These are phyloP conservation scores for Aureobasidium sp. DNA, from an alignment of 2,329 filamentous ascomycete genomes.

Conservation along the genomic window DNA sequence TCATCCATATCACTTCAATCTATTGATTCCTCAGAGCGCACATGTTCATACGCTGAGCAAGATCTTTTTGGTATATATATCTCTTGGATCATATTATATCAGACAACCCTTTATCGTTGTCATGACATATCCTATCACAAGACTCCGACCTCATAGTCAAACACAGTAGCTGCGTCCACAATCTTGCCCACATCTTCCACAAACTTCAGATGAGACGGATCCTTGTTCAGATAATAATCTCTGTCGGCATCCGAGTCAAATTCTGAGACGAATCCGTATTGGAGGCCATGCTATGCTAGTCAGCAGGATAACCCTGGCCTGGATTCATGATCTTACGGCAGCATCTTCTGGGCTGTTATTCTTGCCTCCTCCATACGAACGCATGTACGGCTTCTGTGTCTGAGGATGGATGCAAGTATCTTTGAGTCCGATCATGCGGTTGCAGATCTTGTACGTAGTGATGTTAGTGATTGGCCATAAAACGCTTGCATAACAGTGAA, in stretches of 20 bases:
- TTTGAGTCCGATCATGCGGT: slow-evolving; percentile 62
- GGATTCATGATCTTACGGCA: slow-evolving; percentile 52
- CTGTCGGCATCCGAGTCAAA: slow-evolving; percentile 71
- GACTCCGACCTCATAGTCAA: slow-evolving; percentile 66
- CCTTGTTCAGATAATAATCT: slow-evolving; percentile 72
- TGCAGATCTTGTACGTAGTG: slow-evolving; percentile 51
- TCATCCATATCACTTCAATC: too few relatives aligned
- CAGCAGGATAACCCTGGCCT: neutral
- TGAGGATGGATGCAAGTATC: slow-evolving; percentile 66
- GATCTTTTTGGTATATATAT: too few relatives aligned
- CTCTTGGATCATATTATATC: too few relatives aligned
- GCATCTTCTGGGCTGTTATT: slow-evolving; percentile 69
- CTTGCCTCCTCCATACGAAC: slow-evolving; percentile 61
- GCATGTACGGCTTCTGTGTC: slow-evolving; percentile 67
- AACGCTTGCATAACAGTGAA: neutral
- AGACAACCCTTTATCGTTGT: neutral
- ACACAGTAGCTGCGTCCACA: slow-evolving; percentile 60
- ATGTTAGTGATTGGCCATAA: neutral
- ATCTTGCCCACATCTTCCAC: slow-evolving; percentile 55
- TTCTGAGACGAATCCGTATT: slow-evolving; percentile 75
- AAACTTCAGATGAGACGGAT: slow-evolving; percentile 70
- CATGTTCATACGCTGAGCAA: too few relatives aligned
- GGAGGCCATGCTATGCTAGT: slow-evolving; percentile 59
- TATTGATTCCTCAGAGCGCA: too few relatives aligned
- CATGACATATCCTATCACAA: slow-evolving; percentile 37